These are phyloP conservation scores for Ceratocystis smalleyi DNA, from an alignment of 2,329 filamentous ascomycete genomes.

Conservation along the genomic window DNA sequence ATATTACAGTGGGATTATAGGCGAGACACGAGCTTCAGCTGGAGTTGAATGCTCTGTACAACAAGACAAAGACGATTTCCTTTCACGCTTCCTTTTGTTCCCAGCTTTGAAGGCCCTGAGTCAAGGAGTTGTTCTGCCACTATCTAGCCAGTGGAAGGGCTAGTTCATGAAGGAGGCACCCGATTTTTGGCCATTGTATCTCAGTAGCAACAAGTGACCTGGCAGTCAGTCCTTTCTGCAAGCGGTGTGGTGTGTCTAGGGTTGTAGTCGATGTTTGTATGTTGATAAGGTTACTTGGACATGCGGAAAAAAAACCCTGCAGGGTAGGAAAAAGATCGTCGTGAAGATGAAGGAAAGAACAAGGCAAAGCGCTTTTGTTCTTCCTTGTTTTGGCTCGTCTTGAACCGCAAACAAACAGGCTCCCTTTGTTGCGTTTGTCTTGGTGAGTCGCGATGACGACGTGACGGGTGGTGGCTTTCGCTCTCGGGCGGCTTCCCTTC, in stretches of 20 bases:
- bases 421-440: too few relatives aligned
- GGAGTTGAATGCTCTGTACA: too few relatives aligned
- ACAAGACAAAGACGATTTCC: background rate
- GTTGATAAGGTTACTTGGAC: conserved; percentile 1
- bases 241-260: background rate
- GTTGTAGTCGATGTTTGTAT: background rate
- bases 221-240: background rate
- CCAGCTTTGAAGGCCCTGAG: background rate
- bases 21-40: too few relatives aligned
- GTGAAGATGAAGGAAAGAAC: background rate
- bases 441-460: too few relatives aligned
- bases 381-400: background rate
- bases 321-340: background rate
- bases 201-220: background rate
- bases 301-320: background rate
- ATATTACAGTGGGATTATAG: too few relatives aligned
- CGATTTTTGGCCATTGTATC: background rate
- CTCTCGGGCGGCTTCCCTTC: background rate
- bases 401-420: too few relatives aligned
- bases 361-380: background rate
- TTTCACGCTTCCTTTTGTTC: background rate
- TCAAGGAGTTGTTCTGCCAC: background rate
- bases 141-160: background rate
- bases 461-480: background rate
- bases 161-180: too few relatives aligned